These are phyloP conservation scores for Cyphellophora attinorum DNA, from an alignment of 2,329 filamentous ascomycete genomes.

Conservation along the genomic window DNA sequence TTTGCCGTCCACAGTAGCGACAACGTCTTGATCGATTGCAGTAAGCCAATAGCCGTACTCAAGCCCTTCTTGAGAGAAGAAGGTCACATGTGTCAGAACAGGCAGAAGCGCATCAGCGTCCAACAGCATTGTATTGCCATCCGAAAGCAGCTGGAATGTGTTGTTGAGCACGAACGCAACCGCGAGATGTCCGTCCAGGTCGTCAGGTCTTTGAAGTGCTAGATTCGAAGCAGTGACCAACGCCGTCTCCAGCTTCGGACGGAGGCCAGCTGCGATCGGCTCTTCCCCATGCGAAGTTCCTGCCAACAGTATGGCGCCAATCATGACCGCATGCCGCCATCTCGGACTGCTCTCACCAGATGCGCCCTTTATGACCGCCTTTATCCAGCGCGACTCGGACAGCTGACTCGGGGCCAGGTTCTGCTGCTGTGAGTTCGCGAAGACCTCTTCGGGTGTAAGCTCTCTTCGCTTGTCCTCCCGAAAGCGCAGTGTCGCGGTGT, in stretches of 20 bases:
- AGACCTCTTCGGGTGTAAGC: constrained; percentile 18
- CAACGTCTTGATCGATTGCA: constrained; percentile 58
- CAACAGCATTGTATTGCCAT: constrained; percentile 47
- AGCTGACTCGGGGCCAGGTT: constrained; percentile 38
- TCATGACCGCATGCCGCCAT: constrained; percentile 77
- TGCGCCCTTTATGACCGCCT: constrained; percentile 49
- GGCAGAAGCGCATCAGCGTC: constrained; percentile 64
- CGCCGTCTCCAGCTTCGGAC: constrained; percentile 60
- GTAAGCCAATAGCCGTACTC: constrained; percentile 66
- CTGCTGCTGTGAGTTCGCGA: constrained; percentile 6
- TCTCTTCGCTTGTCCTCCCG: constrained; percentile 36
- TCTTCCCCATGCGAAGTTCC: constrained; percentile 44
- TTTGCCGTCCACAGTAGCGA: constrained; percentile 33
- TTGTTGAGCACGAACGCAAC: constrained; percentile 68
- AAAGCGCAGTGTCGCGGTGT: constrained; percentile 47
- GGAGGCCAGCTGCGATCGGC: constrained; percentile 54
- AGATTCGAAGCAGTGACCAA: constrained; percentile 68
- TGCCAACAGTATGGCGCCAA: constrained; percentile 69
- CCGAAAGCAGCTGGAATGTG: constrained; percentile 62
- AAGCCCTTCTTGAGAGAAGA: constrained; percentile 63
- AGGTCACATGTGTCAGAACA: constrained; percentile 56
- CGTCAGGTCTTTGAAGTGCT: constrained; percentile 52
- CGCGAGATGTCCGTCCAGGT: constrained; percentile 39
- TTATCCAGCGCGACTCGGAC: constrained; percentile 47
- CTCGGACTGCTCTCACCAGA: constrained; percentile 50